These are phyloP conservation scores for Suhomyces ambrosiae DNA, from an alignment of 1,139 yeast genomes.

Conservation along the genomic window DNA sequence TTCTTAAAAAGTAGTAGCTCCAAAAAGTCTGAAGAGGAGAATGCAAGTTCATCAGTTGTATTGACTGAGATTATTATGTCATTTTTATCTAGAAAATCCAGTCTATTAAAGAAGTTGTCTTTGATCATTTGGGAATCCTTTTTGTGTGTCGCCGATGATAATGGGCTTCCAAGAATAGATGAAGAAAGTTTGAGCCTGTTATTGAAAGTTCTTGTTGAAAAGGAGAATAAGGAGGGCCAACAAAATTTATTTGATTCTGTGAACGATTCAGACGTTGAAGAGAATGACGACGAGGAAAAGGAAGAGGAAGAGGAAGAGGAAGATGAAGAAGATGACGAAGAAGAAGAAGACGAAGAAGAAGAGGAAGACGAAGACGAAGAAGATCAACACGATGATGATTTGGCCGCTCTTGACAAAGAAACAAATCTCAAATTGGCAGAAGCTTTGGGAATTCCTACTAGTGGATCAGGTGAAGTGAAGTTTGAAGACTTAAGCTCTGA, in stretches of 20 bases:
- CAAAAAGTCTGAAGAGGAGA: constrained; percentile 19
- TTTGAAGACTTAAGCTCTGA: constrained; percentile 43
- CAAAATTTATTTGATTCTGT: constrained; percentile 70
- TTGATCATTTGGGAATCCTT: constrained; percentile 73
- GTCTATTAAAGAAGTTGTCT: constrained; percentile 70
- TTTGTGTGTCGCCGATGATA: constrained; percentile 34
- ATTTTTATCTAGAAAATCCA: constrained; percentile 71
- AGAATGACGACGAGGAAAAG: constrained; percentile 25
- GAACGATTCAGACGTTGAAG: constrained; percentile 46
- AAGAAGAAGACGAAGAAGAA: constrained; percentile 33
- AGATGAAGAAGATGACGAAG: constrained; percentile 36
- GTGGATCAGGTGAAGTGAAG: constrained; percentile 47
- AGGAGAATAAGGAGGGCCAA: constrained; percentile 85
- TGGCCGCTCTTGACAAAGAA: constrained; percentile 63
- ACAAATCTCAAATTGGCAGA: constrained; percentile 74
- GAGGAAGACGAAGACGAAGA: constrained; percentile 29
- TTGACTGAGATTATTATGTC: constrained; percentile 81
- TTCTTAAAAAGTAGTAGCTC: constrained; percentile 25
- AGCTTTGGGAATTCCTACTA: constrained; percentile 71
- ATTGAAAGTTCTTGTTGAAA: constrained; percentile 56
- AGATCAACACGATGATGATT: constrained; percentile 21
- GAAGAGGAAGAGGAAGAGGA: constrained; percentile 36
- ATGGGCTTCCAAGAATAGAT: constrained; percentile 31
- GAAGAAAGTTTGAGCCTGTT: constrained; percentile 19
- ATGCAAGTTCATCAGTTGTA: constrained; percentile 52